Base-by-base conservation (phyloP, 176 grass and related monocot species). In the Paspalum notatum region DNA sequence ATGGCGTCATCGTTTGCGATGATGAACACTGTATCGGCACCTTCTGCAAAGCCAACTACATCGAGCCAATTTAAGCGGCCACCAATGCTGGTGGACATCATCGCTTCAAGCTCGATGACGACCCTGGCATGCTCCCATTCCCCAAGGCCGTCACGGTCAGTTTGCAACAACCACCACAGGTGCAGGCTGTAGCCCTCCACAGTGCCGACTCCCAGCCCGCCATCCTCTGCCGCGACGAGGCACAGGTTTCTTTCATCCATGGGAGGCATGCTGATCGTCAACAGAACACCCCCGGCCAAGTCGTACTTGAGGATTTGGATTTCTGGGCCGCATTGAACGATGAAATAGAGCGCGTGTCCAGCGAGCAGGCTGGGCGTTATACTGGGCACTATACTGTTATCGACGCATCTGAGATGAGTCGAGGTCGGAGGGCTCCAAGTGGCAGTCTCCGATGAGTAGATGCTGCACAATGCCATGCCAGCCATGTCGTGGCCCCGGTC, bases 321-420 rank as follows among this genome's bases (percentile, higher is more conserved):
- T 12, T 12, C 0, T 6, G 2, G n/a, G 18, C 24, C 11, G 0
- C 16, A 14, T 2, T 52, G 5, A 0, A 15, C 0, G 1, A 6
- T 5, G 59, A 62, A 62, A 7, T 7, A 62, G 25, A 62, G 12
- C 13, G 10, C 0, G 57, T 60, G 24, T 13, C 24, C 59, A 1
- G 25, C 59, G 0, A 61, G 24, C 9, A 27, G 58, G 24, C 58
- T 27, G 25, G 22, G 58, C 24, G 20, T 3, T n/a, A 17, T 21
- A 7, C 58, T 27, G 25, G 22, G 58, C 24, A 7, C 0, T n/a
- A 17, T 21, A 7, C 7, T 43, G 5, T 8, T 8, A 43, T 2
- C 8, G 53, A 56, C 20, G 53, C 18, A 56, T 9, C 0, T 0
- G 21, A 60, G 1, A 12, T 25, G 21, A 60, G 12, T 12, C 4